Evolutionary conservation across 2,329 filamentous ascomycete genomes (phyloP).

Genomic region (Calonectria pauciramosa): DNA sequence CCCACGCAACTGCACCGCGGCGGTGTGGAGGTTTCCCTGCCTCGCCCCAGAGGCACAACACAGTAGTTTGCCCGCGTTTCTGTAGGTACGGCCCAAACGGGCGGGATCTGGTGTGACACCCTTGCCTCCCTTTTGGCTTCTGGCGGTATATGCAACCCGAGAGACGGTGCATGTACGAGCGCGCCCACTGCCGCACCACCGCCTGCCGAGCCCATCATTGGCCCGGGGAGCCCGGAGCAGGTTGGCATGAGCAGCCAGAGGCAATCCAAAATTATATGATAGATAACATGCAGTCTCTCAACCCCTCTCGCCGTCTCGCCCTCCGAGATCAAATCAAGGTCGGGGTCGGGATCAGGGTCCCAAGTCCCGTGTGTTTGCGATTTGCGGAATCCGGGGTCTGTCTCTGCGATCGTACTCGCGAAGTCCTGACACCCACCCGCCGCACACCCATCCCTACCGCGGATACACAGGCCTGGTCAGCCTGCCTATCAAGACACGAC

Average conservation of each 20-base stretch:
- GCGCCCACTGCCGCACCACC: slow-evolving; percentile 11
- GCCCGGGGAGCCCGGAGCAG: slow-evolving; percentile 25
- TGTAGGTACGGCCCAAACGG: slow-evolving; percentile 46
- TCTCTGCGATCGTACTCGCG: slow-evolving; percentile 5
- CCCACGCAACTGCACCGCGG: slow-evolving; percentile 5
- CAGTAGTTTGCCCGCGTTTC: slow-evolving; percentile 23
- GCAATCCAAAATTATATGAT: slow-evolving; percentile 20
- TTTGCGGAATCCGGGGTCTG: slow-evolving; percentile 5
- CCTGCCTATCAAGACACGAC: slow-evolving; percentile 9
- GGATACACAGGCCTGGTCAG: neutral
- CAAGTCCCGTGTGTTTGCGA: neutral
- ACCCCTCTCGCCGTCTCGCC: neutral
- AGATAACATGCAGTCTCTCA: slow-evolving; percentile 4
- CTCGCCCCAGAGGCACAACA: slow-evolving; percentile 7
- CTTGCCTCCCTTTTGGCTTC: slow-evolving; percentile 29
- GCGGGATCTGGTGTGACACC: slow-evolving; percentile 44
- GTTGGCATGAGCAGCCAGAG: slow-evolving; percentile 5
- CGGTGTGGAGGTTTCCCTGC: slow-evolving; percentile 18
- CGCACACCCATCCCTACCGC: neutral
- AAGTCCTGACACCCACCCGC: neutral
- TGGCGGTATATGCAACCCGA: slow-evolving; percentile 26
- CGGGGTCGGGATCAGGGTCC: neutral
- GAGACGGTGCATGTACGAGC: neutral
- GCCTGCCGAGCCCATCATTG: slow-evolving; percentile 9
- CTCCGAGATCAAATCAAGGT: neutral